Conservation (phyloP, 2,329 filamentous ascomycete genomes). For the Sporothrix brasiliensis region DNA sequence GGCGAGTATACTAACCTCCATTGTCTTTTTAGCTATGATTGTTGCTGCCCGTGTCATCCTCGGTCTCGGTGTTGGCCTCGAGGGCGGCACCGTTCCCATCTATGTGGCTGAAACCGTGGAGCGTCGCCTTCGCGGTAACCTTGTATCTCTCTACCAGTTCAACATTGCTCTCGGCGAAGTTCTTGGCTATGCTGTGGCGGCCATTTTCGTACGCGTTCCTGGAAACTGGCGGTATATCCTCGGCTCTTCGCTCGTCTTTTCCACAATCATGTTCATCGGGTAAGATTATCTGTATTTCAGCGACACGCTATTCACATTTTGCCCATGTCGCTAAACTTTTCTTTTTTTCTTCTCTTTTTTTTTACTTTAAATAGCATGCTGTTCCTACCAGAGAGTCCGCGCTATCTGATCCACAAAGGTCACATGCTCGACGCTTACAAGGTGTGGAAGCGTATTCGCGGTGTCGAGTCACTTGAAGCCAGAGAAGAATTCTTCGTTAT, state of each 20-base stretch:
- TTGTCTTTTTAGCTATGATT: conserved; percentile 57
- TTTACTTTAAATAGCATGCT: conserved; percentile 55
- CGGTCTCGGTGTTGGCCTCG: conserved; percentile 70
- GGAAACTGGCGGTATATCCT: conserved; percentile 77
- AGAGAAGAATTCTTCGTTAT: conserved; percentile 73
- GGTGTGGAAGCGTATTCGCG: conserved; percentile 74
- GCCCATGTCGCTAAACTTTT: background rate
- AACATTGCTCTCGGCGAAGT: conserved; percentile 77
- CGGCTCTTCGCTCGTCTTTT: conserved; percentile 71
- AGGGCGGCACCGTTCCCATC: conserved; percentile 73
- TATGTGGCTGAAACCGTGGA: conserved; percentile 76
- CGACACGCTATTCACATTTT: background rate
- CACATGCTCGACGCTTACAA: conserved; percentile 61
- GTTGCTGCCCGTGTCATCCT: conserved; percentile 68
- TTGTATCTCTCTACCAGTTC: conserved; percentile 74
- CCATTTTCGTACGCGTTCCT: conserved; percentile 69
- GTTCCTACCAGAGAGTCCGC: conserved; percentile 70
- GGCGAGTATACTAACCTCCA: background rate
- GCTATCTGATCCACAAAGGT: conserved; percentile 71
- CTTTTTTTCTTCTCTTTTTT: too few species aligned
- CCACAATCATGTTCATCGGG: conserved; percentile 60
- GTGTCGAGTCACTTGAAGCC: conserved; percentile 57
- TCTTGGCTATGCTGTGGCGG: conserved; percentile 70
- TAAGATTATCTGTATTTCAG: background rate
- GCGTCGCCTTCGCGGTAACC: conserved; percentile 66